Conservation (phyloP, 257 asterid genomes). For the Ilex aquifolium region DNA sequence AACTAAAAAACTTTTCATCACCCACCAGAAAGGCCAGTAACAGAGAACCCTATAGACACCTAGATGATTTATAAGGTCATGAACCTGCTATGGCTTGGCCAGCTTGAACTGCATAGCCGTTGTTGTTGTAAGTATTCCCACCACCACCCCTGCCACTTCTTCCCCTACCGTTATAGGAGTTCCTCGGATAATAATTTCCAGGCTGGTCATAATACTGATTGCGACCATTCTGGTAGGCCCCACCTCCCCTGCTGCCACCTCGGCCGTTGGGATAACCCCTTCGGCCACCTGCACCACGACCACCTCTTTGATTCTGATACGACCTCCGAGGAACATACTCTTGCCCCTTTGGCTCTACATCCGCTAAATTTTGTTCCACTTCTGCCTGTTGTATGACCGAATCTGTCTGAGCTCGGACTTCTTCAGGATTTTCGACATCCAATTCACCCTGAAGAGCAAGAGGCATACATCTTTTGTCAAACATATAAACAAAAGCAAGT, state of each 20-base stretch:
- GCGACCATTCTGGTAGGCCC: conserved; percentile 46
- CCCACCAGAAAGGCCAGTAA: conserved; percentile 9
- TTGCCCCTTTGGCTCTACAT: conserved; percentile 28
- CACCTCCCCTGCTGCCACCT: conserved; percentile 41
- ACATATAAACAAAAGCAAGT: background rate
- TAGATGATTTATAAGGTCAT: conserved; percentile 15
- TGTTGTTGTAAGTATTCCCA: conserved; percentile 23
- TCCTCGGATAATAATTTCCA: conserved; percentile 47
- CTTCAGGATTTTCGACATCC: background rate
- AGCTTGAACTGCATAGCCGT: conserved; percentile 24
- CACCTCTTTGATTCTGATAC: conserved; percentile 50
- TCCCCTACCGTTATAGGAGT: conserved; percentile 44
- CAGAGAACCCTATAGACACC: conserved; percentile 7
- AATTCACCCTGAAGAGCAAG: conserved; percentile 3
- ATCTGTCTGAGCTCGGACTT: background rate
- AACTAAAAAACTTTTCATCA: background rate
- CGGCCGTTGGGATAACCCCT: conserved; percentile 17
- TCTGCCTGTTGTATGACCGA: conserved; percentile 9
- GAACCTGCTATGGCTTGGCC: conserved; percentile 40
- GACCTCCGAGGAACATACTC: conserved; percentile 33
- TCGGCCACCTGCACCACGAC: conserved; percentile 47
- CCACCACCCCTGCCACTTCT: conserved; percentile 68
- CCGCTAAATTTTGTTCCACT: conserved; percentile 17
- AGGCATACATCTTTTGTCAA: too few species aligned
- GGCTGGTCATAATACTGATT: conserved; percentile 52